Base-by-base conservation (phyloP, 305 asterid species). In the Fraxinus floribunda region DNA sequence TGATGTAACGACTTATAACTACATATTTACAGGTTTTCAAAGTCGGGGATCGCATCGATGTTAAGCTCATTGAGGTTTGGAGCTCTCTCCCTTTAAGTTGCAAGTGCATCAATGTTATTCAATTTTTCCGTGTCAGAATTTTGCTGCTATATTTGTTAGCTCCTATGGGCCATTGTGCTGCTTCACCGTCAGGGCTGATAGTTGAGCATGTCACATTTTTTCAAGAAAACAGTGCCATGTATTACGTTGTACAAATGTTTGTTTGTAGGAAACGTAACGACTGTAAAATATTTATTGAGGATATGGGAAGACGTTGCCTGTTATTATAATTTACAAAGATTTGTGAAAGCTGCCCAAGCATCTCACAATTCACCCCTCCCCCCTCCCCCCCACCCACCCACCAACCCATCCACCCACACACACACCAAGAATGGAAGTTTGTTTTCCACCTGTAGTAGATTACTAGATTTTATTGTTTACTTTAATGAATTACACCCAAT, bases 31-130 rank as follows among this genome's bases (percentile, higher is more conserved):
- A 95, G 98, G 98, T 88, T 86, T 87, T 93, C 87, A 92, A 95
- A 90, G 94, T 93, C 79, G 99, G 99, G 82, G 99, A 95, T 68
- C 95, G 88, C 73, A 80, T 95, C 86, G 99, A 95, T 90, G 98
- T 95, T 86, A 94, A 94, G 89, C 95, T 95, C 87, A 94, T 94
- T 84, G 99, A 95, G 98, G 98, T 95, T 72, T 64, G 88, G 22
- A 86, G 76, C 79, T 24, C 79, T 81, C 74, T 87, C 79, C 62
- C 60, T 66, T 81, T 46, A 41, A 60, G 71, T 78, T 81, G 68
- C 74, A 66, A 68, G 55, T 85, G 80, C 78, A 60, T 38, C 49
- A 77, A 36, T 30, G n/a, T 49, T 30, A 20, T 29, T 74, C 76
- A 73, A 57, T 66, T 26, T 52, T 2, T 15, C 20, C 2, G 2